Percentiles rank a stretch among this genome's conserved stretches.
Evolutionary conservation across 805 yeast species (phyloP).

Genomic region (Metschnikowia dekortorum): DNA sequence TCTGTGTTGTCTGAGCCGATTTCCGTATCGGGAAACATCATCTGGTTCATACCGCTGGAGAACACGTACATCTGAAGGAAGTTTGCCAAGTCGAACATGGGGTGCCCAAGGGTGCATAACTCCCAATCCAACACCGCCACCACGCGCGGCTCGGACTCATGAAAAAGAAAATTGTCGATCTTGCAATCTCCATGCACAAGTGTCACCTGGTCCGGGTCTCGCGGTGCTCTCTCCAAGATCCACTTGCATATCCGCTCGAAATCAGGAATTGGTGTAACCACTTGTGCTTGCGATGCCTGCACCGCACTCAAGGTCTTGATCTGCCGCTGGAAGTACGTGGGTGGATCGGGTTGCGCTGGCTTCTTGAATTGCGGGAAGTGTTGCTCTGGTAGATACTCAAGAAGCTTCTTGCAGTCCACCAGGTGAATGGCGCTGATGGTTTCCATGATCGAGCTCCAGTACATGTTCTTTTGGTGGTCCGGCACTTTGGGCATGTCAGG

Average conservation of each 20-base stretch:
- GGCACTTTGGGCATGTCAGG: conserved; percentile 43
- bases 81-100: conserved; percentile 58
- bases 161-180: conserved; percentile 58
- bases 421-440: conserved; percentile 49
- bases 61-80: conserved; percentile 51
- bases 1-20: conserved; percentile 32
- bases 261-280: conserved; percentile 46
- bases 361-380: conserved; percentile 43
- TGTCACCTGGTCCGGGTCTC: conserved; percentile 40
- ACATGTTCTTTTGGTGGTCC: conserved; percentile 18
- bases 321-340: conserved; percentile 52
- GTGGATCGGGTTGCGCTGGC: conserved; percentile 4
- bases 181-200: conserved; percentile 65
- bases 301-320: conserved; percentile 43
- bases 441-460: conserved; percentile 48
- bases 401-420: conserved; percentile 41
- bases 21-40: conserved; percentile 19
- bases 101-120: conserved; percentile 60
- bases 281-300: conserved; percentile 31
- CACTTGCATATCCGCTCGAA: conserved; percentile 41
- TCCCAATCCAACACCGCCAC: conserved; percentile 65
- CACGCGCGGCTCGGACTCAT: conserved; percentile 47
- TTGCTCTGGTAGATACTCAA: conserved; percentile 38
- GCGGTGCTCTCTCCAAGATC: conserved; percentile 42
- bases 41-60: conserved; percentile 34